Percentiles rank a stretch among this genome's conserved stretches.
These are phyloP conservation scores for Penicillium steckii DNA, from an alignment of 495 filamentous ascomycete genomes.

Conservation along the genomic window DNA sequence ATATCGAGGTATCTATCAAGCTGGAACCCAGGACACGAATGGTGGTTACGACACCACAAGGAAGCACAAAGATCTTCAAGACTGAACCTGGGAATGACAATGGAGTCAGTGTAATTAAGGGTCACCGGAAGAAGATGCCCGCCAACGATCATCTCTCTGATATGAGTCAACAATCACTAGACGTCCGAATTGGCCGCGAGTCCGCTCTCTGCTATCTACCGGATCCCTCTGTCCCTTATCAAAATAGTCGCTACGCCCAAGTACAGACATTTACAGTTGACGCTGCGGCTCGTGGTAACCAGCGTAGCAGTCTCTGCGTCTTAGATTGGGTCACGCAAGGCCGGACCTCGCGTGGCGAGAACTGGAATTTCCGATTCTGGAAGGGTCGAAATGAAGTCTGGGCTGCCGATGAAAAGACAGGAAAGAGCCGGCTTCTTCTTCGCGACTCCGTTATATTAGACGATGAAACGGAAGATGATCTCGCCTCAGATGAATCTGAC, in stretches of 20 bases:
- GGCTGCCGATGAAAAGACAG: slow-evolving; percentile 38
- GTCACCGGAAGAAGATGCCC: slow-evolving; percentile 27
- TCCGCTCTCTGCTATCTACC: slow-evolving; percentile 87
- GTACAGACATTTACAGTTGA: slow-evolving; percentile 72
- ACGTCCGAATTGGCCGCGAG: slow-evolving; percentile 56
- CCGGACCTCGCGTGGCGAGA: slow-evolving; percentile 81
- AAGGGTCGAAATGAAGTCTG: slow-evolving; percentile 85
- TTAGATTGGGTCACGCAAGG: slow-evolving; percentile 93
- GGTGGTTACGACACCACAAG: slow-evolving; percentile 81
- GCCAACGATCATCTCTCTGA: slow-evolving; percentile 29
- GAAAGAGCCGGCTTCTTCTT: slow-evolving; percentile 63
- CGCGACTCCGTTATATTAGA: slow-evolving; percentile 81
- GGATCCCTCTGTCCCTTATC: slow-evolving; percentile 90
- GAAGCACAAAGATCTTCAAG: slow-evolving; percentile 94
- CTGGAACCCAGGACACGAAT: slow-evolving; percentile 66
- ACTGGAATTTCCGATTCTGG: slow-evolving; percentile 80
- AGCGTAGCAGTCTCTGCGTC: slow-evolving; percentile 64
- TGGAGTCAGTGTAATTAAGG: slow-evolving; percentile 26
- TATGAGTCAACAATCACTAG: slow-evolving; percentile 68
- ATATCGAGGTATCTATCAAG: slow-evolving; percentile 67
- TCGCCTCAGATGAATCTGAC: slow-evolving; percentile 29
- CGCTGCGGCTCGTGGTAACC: slow-evolving; percentile 40
- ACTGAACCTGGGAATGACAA: slow-evolving; percentile 47
- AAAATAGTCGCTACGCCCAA: slow-evolving; percentile 76
- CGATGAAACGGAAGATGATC: slow-evolving; percentile 30